phyloP scores from a whole-genome alignment of 176 grass and related monocot genomes.

The Microstegium vimineum region DNA sequence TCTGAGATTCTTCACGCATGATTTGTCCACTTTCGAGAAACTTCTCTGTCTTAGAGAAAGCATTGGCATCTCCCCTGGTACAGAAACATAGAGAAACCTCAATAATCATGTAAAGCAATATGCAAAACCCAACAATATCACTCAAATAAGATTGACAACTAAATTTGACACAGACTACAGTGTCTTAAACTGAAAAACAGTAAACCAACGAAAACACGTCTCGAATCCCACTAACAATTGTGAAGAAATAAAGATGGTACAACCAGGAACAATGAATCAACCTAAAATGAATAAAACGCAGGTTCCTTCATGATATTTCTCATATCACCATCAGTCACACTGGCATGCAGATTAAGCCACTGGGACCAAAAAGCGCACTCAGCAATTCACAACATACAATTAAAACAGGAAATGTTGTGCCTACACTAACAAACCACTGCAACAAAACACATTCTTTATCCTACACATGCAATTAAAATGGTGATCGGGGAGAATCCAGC shows the following conservation, averaged over 20 bases:
- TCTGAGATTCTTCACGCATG: constrained; percentile 71
- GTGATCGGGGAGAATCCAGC: background rate
- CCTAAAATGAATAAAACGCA: background rate
- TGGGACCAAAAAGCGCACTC: background rate
- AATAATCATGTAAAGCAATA: background rate
- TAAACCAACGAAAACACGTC: background rate
- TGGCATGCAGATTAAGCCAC: background rate
- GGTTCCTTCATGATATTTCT: background rate
- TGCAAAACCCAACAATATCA: background rate
- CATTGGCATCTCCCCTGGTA: constrained; percentile 49
- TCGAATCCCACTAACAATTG: background rate
- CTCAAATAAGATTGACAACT: background rate
- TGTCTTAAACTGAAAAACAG: background rate
- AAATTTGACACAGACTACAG: background rate
- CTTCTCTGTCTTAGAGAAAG: constrained; percentile 32
- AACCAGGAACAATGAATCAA: background rate
- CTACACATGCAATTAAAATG: background rate
- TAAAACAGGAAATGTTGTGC: background rate
- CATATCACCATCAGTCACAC: background rate
- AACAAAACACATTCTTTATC: background rate
- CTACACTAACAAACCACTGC: background rate
- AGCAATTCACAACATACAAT: background rate
- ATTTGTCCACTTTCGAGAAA: constrained; percentile 62
- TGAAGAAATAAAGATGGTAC: background rate
- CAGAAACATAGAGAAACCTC: background rate